phyloP scores from a whole-genome alignment of 2,329 filamentous ascomycete genomes.

The Trichophyton simii region DNA sequence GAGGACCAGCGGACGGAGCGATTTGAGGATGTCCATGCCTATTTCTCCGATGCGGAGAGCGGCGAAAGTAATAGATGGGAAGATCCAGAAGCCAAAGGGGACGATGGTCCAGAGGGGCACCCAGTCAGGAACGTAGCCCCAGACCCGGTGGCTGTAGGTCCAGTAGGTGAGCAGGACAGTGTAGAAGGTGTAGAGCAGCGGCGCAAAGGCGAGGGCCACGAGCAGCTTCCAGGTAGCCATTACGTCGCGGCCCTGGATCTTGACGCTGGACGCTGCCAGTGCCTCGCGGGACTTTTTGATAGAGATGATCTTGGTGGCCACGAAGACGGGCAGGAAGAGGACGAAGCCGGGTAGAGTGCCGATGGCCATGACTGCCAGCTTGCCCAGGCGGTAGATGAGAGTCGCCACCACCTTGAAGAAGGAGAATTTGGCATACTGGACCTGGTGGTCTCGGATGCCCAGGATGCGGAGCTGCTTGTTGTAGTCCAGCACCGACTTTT shows the following conservation, averaged over 20 bases:
- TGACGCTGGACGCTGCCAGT: constrained; percentile 73
- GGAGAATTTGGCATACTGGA: constrained; percentile 79
- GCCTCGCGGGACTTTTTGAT: constrained; percentile 71
- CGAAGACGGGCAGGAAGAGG: constrained; percentile 80
- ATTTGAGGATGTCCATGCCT: constrained; percentile 98
- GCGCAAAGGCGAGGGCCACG: constrained; percentile 72
- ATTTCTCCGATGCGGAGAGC: constrained; percentile 90
- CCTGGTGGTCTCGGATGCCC: constrained; percentile 84
- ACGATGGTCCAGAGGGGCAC: constrained; percentile 69
- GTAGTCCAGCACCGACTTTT: constrained; percentile 66
- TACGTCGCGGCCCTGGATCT: constrained; percentile 76
- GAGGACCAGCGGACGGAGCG: constrained; percentile 71
- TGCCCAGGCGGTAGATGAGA: constrained; percentile 66
- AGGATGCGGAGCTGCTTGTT: constrained; percentile 77
- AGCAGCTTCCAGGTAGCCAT: constrained; percentile 91
- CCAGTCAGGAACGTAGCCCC: constrained; percentile 68
- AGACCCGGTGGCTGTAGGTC: constrained; percentile 68
- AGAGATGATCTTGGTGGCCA: constrained; percentile 71
- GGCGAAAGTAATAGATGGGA: constrained; percentile 81
- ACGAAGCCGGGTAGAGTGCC: constrained; percentile 76
- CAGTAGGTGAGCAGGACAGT: constrained; percentile 60
- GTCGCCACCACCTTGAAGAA: constrained; percentile 61
- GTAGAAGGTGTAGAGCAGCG: constrained; percentile 70
- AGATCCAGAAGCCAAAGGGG: constrained; percentile 62
- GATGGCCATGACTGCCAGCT: constrained; percentile 62